These are phyloP conservation scores for Aspergillus awamori DNA, from an alignment of 2,329 filamentous ascomycete species.

Conservation along the genomic window DNA sequence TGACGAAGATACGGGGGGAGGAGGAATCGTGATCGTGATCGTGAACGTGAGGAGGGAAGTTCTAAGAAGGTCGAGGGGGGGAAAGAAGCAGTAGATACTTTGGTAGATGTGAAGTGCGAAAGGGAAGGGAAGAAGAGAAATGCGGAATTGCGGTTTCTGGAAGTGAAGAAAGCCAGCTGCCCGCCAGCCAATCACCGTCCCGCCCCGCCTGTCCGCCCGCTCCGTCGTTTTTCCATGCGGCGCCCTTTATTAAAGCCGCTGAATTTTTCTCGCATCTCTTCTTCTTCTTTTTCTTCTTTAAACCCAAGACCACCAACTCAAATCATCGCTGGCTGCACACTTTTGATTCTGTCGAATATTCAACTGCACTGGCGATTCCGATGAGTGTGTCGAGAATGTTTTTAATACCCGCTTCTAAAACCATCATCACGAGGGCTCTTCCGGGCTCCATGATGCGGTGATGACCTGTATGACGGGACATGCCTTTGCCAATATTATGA, in stretches of 20 bases:
- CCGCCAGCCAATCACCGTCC: slow-evolving; percentile 33
- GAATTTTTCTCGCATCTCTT: slow-evolving; percentile 18
- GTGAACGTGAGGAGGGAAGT: slow-evolving; percentile 19
- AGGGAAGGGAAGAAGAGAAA: slow-evolving; percentile 8
- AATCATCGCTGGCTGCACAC: slow-evolving; percentile 68
- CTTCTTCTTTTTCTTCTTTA: slow-evolving; percentile 41
- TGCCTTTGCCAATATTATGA: slow-evolving; percentile 17
- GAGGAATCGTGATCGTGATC: slow-evolving; percentile 30
- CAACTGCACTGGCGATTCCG: slow-evolving; percentile 71
- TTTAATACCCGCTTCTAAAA: slow-evolving; percentile 70
- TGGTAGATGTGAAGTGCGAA: neutral
- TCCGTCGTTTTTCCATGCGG: slow-evolving; percentile 37
- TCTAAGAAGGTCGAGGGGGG: slow-evolving; percentile 4
- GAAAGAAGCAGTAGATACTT: neutral
- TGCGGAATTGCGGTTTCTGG: slow-evolving; percentile 2
- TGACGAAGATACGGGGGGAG: slow-evolving; percentile 15
- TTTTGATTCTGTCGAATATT: slow-evolving; percentile 30
- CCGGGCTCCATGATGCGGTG: slow-evolving; percentile 48
- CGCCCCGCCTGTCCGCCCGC: slow-evolving; percentile 28
- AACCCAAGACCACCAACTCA: slow-evolving; percentile 71
- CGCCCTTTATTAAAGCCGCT: slow-evolving; percentile 22
- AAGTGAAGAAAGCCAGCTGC: slow-evolving; percentile 5
- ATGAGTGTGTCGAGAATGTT: slow-evolving; percentile 71
- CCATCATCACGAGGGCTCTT: slow-evolving; percentile 70
- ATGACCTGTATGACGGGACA: slow-evolving; percentile 52